phyloP scores from a whole-genome alignment of 2,329 filamentous ascomycete species.

The Clonostachys rosea region DNA sequence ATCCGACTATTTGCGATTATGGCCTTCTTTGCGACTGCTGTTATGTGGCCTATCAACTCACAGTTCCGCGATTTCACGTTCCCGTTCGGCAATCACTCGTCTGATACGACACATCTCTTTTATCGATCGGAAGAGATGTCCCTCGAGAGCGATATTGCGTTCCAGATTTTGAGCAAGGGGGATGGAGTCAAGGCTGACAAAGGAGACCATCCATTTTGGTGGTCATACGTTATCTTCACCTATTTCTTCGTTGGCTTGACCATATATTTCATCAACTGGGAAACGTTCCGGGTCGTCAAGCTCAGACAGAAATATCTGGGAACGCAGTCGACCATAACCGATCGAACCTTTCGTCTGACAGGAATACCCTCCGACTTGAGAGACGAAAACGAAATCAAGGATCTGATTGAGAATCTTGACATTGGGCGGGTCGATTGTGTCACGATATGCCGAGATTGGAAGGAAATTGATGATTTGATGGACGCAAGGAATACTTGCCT shows the following conservation, averaged over 20 bases:
- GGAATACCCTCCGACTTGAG: constrained; percentile 78
- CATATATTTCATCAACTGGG: constrained; percentile 75
- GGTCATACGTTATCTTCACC: constrained; percentile 92
- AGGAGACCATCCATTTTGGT: constrained; percentile 56
- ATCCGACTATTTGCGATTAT: constrained; percentile 77
- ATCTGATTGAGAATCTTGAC: constrained; percentile 79
- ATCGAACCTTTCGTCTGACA: constrained; percentile 86
- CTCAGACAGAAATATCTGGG: constrained; percentile 88
- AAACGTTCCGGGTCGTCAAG: constrained; percentile 81
- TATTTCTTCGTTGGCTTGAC: constrained; percentile 86
- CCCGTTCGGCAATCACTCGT: not conserved
- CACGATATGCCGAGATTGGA: constrained; percentile 84
- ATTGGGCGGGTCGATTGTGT: constrained; percentile 90
- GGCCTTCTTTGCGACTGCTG: constrained; percentile 72
- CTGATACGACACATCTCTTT: not conserved
- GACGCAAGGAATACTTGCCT: constrained; percentile 60
- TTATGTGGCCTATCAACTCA: constrained; percentile 83
- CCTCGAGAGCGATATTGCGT: constrained; percentile 8
- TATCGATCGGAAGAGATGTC: constrained; percentile 6
- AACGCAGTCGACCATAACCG: constrained; percentile 90
- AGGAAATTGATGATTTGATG: constrained; percentile 71
- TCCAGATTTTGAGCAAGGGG: constrained; percentile 11
- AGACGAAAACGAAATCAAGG: constrained; percentile 77
- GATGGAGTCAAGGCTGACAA: constrained; percentile 25
- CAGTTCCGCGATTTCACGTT: constrained; percentile 39